A percentile compares a stretch with the other conserved stretches of the same genome.
phyloP scores from a whole-genome alignment of 257 asterid genomes.

The Solanum chiquidenum region DNA sequence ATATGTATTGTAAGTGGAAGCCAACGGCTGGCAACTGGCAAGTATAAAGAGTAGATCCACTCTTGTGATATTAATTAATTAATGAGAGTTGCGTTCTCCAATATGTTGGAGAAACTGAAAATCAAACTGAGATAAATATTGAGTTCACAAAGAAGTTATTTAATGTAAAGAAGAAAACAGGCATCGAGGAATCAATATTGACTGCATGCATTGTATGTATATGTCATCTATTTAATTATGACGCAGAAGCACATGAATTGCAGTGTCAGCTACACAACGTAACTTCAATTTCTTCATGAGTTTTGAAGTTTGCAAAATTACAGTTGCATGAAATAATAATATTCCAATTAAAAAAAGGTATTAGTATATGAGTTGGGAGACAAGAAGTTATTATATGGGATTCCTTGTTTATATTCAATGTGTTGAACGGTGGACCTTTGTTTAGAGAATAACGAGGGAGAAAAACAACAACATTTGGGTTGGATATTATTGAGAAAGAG shows the following conservation, averaged over 20 bases:
- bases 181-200: not conserved
- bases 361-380: not conserved
- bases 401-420: not conserved
- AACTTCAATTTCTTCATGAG: not conserved
- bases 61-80: not conserved
- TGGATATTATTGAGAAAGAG: not conserved
- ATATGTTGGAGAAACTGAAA: not conserved
- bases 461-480: not conserved
- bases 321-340: not conserved
- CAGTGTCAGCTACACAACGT: not conserved
- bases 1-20: not conserved
- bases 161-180: not conserved
- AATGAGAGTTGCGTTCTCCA: not conserved
- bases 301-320: not conserved
- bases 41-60: not conserved
- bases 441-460: not conserved
- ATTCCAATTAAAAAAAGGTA: not conserved
- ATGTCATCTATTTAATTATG: not conserved
- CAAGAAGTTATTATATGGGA: not conserved
- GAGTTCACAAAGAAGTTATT: not conserved
- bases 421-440: not conserved
- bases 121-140: not conserved
- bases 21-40: not conserved
- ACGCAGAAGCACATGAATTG: not conserved
- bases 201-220: not conserved